Conservation (phyloP, 257 asterid species). For the Penstemon newberryi region DNA sequence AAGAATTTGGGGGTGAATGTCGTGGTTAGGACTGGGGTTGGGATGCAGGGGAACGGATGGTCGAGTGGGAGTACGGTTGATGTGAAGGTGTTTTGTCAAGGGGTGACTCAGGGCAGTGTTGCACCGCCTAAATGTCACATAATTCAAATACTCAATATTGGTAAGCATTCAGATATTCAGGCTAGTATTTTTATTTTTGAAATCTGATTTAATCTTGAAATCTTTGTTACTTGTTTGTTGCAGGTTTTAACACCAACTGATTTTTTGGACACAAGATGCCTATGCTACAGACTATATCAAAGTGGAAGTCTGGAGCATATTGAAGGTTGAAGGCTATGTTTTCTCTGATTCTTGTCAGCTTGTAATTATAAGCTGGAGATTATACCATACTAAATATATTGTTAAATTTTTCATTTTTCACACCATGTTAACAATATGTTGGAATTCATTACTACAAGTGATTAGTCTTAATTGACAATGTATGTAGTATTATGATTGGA, state of each 20-base stretch:
- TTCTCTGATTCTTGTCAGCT: neutral
- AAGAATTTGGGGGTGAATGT: conserved; percentile 33
- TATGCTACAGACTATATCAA: neutral
- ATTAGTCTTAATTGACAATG: conserved; percentile 3
- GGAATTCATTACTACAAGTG: neutral
- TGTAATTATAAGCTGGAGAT: neutral
- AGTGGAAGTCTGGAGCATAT: neutral
- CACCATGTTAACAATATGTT: neutral
- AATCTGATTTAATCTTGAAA: neutral
- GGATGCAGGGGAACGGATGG: conserved; percentile 35
- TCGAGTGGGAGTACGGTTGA: conserved; percentile 16
- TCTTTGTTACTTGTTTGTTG: no score
- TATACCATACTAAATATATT: neutral
- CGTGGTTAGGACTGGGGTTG: conserved; percentile 32
- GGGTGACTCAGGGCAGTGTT: conserved; percentile 30
- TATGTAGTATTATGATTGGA: neutral
- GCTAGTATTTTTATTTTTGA: no score
- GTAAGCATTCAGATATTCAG: conserved; percentile 19
- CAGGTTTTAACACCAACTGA: neutral
- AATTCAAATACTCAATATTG: conserved; percentile 32
- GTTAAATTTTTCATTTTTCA: neutral
- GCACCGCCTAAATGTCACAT: conserved; percentile 30
- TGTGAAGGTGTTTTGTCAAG: conserved; percentile 31
- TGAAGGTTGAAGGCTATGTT: neutral
- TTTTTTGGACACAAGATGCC: conserved; percentile 1